Evolutionary conservation across 2,329 filamentous ascomycete species (phyloP), one percentile per base, ranked within the genome.

Genomic region (Aureobasidium subglaciale): DNA sequence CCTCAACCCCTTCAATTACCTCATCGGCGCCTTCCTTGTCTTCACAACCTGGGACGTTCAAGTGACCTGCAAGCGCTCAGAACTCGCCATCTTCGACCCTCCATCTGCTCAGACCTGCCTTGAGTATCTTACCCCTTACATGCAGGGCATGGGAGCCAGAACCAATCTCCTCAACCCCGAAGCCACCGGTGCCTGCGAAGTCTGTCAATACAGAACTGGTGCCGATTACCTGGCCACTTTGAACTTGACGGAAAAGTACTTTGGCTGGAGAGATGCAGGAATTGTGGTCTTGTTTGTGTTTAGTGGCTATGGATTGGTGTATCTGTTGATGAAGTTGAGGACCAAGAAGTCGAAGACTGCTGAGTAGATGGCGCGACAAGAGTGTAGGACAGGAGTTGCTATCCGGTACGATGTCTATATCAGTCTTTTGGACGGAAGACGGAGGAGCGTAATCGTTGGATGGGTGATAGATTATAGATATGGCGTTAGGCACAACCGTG

Each of bases 1-100:
- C 22, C 72, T 81, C 10, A 81, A 78, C 0, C 83, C 83, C 1
- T 46, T 46, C 18, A 46, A 46, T 3, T 46, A 46, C 29, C 0
- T 75, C 74, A 59, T 73, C 8, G 35, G 34, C 25, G 11, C 18
- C 16, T n/a, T 50, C 1, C 13, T 56, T 10, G 45, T 48, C 0
- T 83, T 86, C 54, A 85, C 81, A 0, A 86, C 86, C 64, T 80
- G 76, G 73, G 60, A 71, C 24, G 59, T 60, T 22, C 68, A 65
- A 16, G 62, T 70, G 10, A 62, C 67, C 4, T 59, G 63, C 25
- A 67, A 64, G 5, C 27, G 64, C 0, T 64, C 66, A 2, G 64
- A 66, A 60, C 63, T 82, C 0, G 67, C 68, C 11, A 37, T 63
- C 7, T 68, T 72, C 58, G 60, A 67, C 32, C 68, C 68, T 3